Evolutionary conservation across 257 asterid species (phyloP), one percentile per base, ranked within the genome.

Genomic region (Solanum sejunctum): DNA sequence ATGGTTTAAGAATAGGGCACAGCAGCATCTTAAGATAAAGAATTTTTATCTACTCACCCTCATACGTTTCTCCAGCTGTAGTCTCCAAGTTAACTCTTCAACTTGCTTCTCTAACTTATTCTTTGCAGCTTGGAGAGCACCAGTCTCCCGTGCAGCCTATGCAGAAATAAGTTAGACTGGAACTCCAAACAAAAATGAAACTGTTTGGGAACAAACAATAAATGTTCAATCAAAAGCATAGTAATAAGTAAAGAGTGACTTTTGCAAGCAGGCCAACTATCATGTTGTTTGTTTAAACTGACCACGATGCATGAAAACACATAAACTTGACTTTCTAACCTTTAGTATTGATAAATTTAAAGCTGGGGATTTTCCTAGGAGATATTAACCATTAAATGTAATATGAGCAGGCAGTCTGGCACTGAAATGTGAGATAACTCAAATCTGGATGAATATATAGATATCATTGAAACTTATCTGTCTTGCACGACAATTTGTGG

Each of bases 61-160:
- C 82, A 66, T 80, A 58, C 85, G 85, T 81, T 85, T 85, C 87
- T 85, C 87, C 60, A 66, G 54, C 45, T 80, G 60, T 39, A 85
- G 66, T 85, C 58, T 73, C 79, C 41, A 56, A 64, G 85, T 67
- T 51, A 85, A 57, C 57, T 85, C 87, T 57, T 85, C 85, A 54
- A 85, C 87, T 54, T 85, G 70, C 69, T 85, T 85, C 66, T 84
- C 86, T 26, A 84, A 51, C 7, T 84, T 84, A 20, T 54, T 49
- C 81, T 69, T 67, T 41, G 81, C 63, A 47, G 75, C 86, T 85
- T 85, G 85, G 54, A 85, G 87, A 0, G 80, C 80, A 54, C 81
- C 81, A 51, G 85, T 60, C 75, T 85, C 85, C 52, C 60, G 60
- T 15, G 85, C 85, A 20, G 85, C 85, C 85, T 83, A 60, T 32